A percentile compares a stretch with the other conserved stretches of the same genome.
Conservation (phyloP, 768 basidiomycete species). For the Auricularia sp. region DNA sequence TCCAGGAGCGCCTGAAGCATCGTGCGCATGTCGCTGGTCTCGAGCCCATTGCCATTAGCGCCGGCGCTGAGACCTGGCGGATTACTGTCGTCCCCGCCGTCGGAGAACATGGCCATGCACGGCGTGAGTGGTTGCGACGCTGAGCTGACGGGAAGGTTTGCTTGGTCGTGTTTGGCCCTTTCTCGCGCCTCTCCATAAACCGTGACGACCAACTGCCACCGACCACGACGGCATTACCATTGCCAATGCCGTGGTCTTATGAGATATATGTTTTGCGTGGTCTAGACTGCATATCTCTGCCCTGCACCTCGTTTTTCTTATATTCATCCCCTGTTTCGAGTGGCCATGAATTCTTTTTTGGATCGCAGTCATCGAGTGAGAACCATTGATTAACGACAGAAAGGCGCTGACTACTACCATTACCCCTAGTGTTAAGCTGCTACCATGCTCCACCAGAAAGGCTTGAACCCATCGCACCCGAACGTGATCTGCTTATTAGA, state of each 20-base stretch:
- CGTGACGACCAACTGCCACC: too few species aligned
- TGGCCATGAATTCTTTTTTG: too few species aligned
- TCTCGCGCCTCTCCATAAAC: background rate
- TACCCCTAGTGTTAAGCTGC: background rate
- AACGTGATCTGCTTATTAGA: background rate
- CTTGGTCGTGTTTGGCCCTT: background rate
- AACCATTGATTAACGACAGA: background rate
- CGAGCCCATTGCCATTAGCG: background rate
- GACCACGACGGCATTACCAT: too few species aligned
- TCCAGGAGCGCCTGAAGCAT: constrained; percentile 58
- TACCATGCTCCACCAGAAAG: background rate
- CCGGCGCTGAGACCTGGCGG: background rate
- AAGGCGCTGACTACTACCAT: background rate
- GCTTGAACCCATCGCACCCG: background rate
- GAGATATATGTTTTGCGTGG: too few species aligned
- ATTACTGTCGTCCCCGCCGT: background rate
- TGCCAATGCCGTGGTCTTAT: too few species aligned
- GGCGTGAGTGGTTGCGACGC: background rate
- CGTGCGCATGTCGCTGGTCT: constrained; percentile 17
- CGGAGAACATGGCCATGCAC: background rate
- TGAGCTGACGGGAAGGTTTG: background rate
- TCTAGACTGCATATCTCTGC: too few species aligned
- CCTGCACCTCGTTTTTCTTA: too few species aligned
- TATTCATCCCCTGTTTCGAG: too few species aligned
- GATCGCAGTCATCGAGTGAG: background rate